phyloP scores from a whole-genome alignment of 1,284 basidiomycete genomes.

The Sporisorium graminicola region DNA sequence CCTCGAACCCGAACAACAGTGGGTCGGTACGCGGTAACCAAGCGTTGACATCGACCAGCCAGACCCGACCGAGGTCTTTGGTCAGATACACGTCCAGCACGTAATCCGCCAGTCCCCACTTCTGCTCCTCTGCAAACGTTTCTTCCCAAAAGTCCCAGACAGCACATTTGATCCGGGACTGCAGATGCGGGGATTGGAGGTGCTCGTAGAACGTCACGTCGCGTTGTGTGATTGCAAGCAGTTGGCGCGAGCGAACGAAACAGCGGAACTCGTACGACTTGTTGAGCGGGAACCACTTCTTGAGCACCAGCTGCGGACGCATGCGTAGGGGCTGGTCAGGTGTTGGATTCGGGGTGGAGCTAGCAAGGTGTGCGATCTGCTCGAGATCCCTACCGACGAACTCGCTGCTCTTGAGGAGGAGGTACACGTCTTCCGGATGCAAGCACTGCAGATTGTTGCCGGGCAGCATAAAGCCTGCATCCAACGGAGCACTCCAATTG shows the following conservation, averaged over 20 bases:
- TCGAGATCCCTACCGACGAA: constrained; percentile 86
- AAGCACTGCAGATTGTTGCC: constrained; percentile 88
- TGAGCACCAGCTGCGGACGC: constrained; percentile 79
- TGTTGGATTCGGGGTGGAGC: not conserved
- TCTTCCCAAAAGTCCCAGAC: constrained; percentile 79
- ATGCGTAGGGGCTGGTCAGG: not conserved
- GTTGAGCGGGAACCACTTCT: constrained; percentile 90
- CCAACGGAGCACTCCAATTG: constrained; percentile 71
- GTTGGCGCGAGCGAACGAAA: constrained; percentile 39
- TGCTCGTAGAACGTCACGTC: constrained; percentile 85
- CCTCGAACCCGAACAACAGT: constrained; percentile 85
- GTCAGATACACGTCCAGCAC: constrained; percentile 88
- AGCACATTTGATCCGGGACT: constrained; percentile 74
- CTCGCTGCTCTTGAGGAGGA: constrained; percentile 91
- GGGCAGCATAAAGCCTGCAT: constrained; percentile 91
- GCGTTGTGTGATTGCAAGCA: constrained; percentile 84
- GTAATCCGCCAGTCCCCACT: constrained; percentile 69
- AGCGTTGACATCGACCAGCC: constrained; percentile 91
- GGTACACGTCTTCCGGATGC: constrained; percentile 88
- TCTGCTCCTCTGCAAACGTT: constrained; percentile 71
- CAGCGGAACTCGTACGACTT: constrained; percentile 72
- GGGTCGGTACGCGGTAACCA: constrained; percentile 87
- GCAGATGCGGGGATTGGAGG: constrained; percentile 73
- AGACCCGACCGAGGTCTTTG: constrained; percentile 79
- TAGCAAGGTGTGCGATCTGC: constrained; percentile 64